phyloP scores from a whole-genome alignment of 805 yeast species.

The Candida coleopterorum region DNA sequence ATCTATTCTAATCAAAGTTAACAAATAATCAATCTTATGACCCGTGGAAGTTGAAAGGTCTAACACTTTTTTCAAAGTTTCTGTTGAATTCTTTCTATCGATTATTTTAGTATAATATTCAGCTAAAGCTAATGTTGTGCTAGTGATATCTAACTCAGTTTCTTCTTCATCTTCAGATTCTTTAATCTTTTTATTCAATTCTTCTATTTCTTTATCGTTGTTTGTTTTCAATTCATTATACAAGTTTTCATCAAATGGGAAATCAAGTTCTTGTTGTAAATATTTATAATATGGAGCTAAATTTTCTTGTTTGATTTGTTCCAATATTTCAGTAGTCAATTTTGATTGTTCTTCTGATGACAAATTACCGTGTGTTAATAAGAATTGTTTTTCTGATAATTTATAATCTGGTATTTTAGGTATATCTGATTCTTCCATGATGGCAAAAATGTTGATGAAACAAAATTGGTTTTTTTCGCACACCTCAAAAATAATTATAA shows the following conservation, averaged over 20 bases:
- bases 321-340: conserved; percentile 41
- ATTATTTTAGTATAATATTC: conserved; percentile 85
- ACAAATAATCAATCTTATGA: conserved; percentile 77
- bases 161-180: conserved; percentile 66
- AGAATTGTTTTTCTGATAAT: conserved; percentile 76
- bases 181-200: conserved; percentile 49
- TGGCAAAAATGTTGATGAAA: conserved; percentile 8
- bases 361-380: conserved; percentile 38
- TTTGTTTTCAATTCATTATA: conserved; percentile 46
- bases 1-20: conserved; percentile 84
- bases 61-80: conserved; percentile 65
- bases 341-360: conserved; percentile 37
- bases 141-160: conserved; percentile 79
- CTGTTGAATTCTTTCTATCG: conserved; percentile 66
- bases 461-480: neutral
- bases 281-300: conserved; percentile 83
- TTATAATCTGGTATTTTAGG: conserved; percentile 74
- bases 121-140: conserved; percentile 74
- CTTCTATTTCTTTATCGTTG: conserved; percentile 54
- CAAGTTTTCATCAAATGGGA: conserved; percentile 55
- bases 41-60: conserved; percentile 84
- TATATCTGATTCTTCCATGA: conserved; percentile 44
- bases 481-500: too few relatives aligned
- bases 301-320: conserved; percentile 51
- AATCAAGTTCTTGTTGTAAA: conserved; percentile 37